Base-by-base conservation (phyloP, 2,329 filamentous ascomycete genomes). In the Dothistroma pini region DNA sequence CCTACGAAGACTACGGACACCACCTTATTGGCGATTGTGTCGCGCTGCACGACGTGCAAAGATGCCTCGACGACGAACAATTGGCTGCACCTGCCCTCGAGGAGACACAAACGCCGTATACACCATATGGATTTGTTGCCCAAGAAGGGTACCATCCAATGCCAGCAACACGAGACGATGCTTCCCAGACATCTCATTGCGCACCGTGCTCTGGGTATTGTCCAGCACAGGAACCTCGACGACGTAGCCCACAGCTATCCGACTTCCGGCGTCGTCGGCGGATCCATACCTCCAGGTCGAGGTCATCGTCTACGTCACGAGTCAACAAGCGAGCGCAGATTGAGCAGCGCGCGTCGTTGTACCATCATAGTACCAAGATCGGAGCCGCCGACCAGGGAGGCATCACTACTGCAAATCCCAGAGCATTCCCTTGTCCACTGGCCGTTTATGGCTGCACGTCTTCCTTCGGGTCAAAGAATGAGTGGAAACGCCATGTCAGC, bases 401-500 rank as follows among this genome's bases (percentile, higher is more conserved):
- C 6, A 12, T 16, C 52, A 25, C 55, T 22, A 29, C 58, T 4
- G 21, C 57, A n/a, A 5, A 25, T 32, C 55, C 29, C 22, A 49
- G 60, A 53, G n/a, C 85, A 0, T 95, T 93, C 71, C 80, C 82
- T 25, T 97, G 93, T 74, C 86, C 91, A 60, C 93, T 96, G 73
- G 79, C 84, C 29, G 86, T 85, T 58, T 93, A 92, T 59, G 89
- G 88, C 32, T 97, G 93, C 76, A 65, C 63, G 0, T 84, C 86
- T 2, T 86, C 82, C 0, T 96, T 96, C 71, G 82, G 84, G 2
- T 87, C 83, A 68, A 96, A 96, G 78, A 96, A 96, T 72, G 93
- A 97, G 74, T 97, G 93, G 93, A 97, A 97, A 75, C 86, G 93
- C 0, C 93, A 97, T 72, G 85, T 93, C 69, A 79, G 81, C 34